Evolutionary conservation across 768 basidiomycete genomes (phyloP).

Genomic region (Leccinellum luteum): DNA sequence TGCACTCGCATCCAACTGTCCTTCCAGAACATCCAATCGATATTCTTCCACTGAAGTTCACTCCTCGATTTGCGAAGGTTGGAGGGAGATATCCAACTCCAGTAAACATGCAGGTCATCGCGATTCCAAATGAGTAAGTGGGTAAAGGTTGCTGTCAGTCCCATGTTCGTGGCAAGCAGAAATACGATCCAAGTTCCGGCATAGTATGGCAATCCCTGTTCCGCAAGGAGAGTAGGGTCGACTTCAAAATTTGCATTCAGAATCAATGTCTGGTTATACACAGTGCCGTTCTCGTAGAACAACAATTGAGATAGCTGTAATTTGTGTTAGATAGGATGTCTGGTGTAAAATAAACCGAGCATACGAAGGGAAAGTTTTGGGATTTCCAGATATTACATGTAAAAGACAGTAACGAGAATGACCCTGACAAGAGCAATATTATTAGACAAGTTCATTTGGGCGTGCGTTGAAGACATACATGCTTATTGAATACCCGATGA

Average conservation of each 20-base stretch:
- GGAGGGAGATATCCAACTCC: conserved; percentile 44
- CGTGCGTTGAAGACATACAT: conserved; percentile 35
- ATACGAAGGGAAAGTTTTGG: conserved; percentile 57
- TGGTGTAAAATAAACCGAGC: conserved; percentile 18
- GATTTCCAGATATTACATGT: conserved; percentile 55
- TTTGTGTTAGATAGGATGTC: conserved; percentile 5
- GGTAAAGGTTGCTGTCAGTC: conserved; percentile 45
- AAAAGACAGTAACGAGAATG: conserved; percentile 38
- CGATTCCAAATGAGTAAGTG: conserved; percentile 55
- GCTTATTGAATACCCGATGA: conserved; percentile 50
- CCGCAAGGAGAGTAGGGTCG: conserved; percentile 28
- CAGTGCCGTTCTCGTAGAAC: conserved; percentile 50
- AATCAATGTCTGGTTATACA: conserved; percentile 52
- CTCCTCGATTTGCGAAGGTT: conserved; percentile 23
- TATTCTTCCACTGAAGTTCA: conserved; percentile 23
- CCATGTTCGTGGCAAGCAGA: conserved; percentile 17
- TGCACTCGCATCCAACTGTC: conserved; percentile 16
- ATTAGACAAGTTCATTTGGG: not conserved
- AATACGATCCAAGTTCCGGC: conserved; percentile 24
- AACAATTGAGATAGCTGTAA: conserved; percentile 43
- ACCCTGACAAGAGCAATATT: conserved; percentile 17
- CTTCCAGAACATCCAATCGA: conserved; percentile 41
- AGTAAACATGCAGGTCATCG: conserved; percentile 44
- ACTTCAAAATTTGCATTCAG: conserved; percentile 46
- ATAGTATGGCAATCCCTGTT: conserved; percentile 36